These are phyloP conservation scores for Desmodesmus armatus DNA, from an alignment of 139 green algal species.

Conservation along the genomic window DNA sequence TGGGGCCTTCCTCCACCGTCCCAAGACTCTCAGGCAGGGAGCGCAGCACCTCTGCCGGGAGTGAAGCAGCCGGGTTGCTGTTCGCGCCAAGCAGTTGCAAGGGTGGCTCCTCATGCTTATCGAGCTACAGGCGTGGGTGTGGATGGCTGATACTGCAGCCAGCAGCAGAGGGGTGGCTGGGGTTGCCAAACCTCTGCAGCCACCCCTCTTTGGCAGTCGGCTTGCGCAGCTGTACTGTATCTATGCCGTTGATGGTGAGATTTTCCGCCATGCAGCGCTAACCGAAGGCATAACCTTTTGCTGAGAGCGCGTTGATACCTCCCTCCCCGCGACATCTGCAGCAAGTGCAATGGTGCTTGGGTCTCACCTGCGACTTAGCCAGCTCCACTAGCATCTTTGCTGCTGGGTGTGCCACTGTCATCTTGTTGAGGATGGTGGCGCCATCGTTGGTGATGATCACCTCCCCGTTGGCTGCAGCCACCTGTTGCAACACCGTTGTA, in stretches of 20 bases:
- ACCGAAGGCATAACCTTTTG: too few species aligned
- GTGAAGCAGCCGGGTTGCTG: too few species aligned
- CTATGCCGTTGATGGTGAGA: too few species aligned
- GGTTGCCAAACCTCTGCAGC: too few species aligned
- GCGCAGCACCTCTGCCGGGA: not conserved
- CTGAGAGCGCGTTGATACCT: too few species aligned
- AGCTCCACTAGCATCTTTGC: constrained; percentile 99
- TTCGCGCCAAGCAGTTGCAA: not conserved
- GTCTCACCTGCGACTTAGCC: constrained; percentile 90
- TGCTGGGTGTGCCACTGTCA: constrained; percentile 96
- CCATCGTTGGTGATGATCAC: constrained; percentile 99
- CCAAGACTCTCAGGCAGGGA: not conserved
- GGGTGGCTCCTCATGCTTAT: not conserved
- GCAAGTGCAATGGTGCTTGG: too few species aligned
- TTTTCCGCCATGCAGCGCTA: too few species aligned
- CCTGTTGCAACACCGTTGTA: constrained; percentile 59
- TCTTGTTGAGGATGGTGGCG: constrained; percentile 99
- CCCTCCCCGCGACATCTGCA: too few species aligned
- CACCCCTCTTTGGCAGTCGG: too few species aligned
- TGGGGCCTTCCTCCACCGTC: too few species aligned
- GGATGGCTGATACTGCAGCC: not conserved
- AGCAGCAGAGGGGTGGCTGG: too few species aligned
- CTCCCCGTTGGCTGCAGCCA: constrained; percentile 89
- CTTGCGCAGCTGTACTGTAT: too few species aligned
- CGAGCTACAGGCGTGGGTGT: not conserved